Evolutionary conservation across 1,284 basidiomycete species (phyloP).

Genomic region (Pseudozyma tsukubaensis): DNA sequence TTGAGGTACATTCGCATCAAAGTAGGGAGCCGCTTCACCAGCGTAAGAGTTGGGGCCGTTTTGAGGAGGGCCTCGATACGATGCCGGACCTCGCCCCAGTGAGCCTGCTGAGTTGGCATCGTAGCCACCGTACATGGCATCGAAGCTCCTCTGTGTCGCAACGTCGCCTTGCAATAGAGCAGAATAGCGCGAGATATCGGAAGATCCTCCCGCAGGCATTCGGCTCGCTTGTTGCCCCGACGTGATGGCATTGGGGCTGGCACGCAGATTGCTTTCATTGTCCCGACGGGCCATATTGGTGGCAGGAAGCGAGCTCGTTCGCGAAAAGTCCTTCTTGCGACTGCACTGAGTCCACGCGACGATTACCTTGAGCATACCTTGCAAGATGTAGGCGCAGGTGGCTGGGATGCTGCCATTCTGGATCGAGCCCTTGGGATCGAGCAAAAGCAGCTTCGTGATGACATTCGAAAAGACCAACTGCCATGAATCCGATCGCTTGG

Average conservation of each 20-base stretch:
- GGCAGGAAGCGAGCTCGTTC: slow-evolving; percentile 6
- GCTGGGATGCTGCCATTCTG: slow-evolving; percentile 43
- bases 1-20: too few relatives aligned
- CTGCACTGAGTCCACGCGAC: slow-evolving; percentile 36
- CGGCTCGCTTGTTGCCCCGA: background rate
- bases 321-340: slow-evolving; percentile 31
- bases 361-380: slow-evolving; percentile 45
- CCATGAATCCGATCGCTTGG: slow-evolving; percentile 39
- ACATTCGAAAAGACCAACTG: slow-evolving; percentile 33
- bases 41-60: too few relatives aligned
- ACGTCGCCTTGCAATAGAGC: slow-evolving; percentile 6
- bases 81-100: too few relatives aligned
- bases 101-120: too few relatives aligned
- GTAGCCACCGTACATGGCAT: background rate
- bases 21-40: too few relatives aligned
- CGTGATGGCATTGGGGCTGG: background rate
- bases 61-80: too few relatives aligned
- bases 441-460: slow-evolving; percentile 18
- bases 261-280: background rate
- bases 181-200: slow-evolving; percentile 10
- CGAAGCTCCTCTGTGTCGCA: slow-evolving; percentile 3
- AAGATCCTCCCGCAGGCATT: background rate
- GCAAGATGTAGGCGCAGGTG: slow-evolving; percentile 39
- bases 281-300: background rate
- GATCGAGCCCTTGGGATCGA: slow-evolving; percentile 36